A percentile compares a stretch with the other conserved stretches of the same genome.
Evolutionary conservation across 2,329 filamentous ascomycete species (phyloP).

Genomic region (Curvularia hawaiiensis): DNA sequence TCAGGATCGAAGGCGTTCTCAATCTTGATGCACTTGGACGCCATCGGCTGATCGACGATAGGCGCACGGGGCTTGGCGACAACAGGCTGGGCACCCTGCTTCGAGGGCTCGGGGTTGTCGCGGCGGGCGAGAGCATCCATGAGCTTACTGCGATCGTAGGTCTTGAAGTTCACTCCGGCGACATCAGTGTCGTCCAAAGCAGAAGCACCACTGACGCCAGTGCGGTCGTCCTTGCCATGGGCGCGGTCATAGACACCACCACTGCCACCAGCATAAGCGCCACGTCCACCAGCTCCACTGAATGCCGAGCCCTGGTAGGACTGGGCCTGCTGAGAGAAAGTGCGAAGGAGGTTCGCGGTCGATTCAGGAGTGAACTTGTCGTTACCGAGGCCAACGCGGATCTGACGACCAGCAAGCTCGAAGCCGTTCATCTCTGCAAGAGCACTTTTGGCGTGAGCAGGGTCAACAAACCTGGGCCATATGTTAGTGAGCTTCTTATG

Average conservation of each 20-base stretch:
- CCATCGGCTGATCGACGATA: conserved; percentile 77
- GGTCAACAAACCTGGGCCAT: conserved; percentile 79
- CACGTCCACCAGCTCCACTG: conserved; percentile 86
- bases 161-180: conserved; percentile 98
- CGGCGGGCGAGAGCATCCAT: conserved; percentile 95
- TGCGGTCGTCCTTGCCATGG: conserved; percentile 89
- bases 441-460: conserved; percentile 88
- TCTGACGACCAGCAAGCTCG: conserved; percentile 94
- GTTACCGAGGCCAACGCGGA: conserved; percentile 98
- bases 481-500: conserved; percentile 21
- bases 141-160: conserved; percentile 96
- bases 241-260: conserved; percentile 84
- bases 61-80: conserved; percentile 80
- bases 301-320: conserved; percentile 88
- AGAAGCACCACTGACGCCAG: conserved; percentile 84
- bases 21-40: conserved; percentile 90
- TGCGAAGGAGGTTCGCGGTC: conserved; percentile 88
- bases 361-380: conserved; percentile 99
- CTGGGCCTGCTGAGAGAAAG: conserved; percentile 70
- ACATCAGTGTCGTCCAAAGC: conserved; percentile 98
- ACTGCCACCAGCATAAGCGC: conserved; percentile 75
- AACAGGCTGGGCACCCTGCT: conserved; percentile 32
- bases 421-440: conserved; percentile 99
- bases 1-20: conserved; percentile 94
- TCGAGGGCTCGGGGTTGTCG: conserved; percentile 72